Percentiles rank a stretch among this genome's conserved stretches.
phyloP scores from a whole-genome alignment of 192 early-diverging fungal species.

The Coemansia sp. region DNA sequence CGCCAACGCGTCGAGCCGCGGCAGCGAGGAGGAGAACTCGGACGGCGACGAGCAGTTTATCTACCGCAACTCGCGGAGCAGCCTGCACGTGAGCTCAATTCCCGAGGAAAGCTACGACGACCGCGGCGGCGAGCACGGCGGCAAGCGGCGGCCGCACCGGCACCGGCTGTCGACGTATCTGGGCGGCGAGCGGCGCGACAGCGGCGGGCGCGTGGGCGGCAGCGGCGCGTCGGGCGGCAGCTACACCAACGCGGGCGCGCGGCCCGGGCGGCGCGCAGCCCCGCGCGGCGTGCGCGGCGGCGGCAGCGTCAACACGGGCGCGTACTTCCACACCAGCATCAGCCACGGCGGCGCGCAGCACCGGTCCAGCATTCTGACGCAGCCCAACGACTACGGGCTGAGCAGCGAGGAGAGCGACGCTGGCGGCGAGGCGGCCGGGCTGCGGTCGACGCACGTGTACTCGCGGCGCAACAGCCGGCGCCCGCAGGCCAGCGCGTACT shows the following conservation, averaged over 20 bases:
- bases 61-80: constrained; percentile 50
- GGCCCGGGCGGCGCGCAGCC: not conserved
- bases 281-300: constrained; percentile 2
- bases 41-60: constrained; percentile 50
- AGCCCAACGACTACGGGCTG: constrained; percentile 41
- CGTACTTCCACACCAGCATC: constrained; percentile 13
- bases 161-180: constrained; percentile 44
- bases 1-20: constrained; percentile 34
- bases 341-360: constrained; percentile 23
- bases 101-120: constrained; percentile 42
- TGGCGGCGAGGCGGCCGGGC: constrained; percentile 41
- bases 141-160: constrained; percentile 35
- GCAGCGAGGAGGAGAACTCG: constrained; percentile 43
- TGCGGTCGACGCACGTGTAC: constrained; percentile 44
- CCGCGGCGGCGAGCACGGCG: constrained; percentile 12
- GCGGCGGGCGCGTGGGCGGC: constrained; percentile 18
- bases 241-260: constrained; percentile 8
- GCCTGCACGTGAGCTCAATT: constrained; percentile 49
- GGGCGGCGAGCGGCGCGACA: constrained; percentile 34
- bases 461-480: constrained; percentile 48
- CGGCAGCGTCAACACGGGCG: constrained; percentile 5
- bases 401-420: constrained; percentile 48
- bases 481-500: constrained; percentile 41
- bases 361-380: constrained; percentile 48
- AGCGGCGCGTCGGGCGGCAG: constrained; percentile 23